A percentile compares a stretch with the other conserved stretches of the same genome.
Conservation (phyloP, 495 filamentous ascomycete species). For the Xylaria acuta region DNA sequence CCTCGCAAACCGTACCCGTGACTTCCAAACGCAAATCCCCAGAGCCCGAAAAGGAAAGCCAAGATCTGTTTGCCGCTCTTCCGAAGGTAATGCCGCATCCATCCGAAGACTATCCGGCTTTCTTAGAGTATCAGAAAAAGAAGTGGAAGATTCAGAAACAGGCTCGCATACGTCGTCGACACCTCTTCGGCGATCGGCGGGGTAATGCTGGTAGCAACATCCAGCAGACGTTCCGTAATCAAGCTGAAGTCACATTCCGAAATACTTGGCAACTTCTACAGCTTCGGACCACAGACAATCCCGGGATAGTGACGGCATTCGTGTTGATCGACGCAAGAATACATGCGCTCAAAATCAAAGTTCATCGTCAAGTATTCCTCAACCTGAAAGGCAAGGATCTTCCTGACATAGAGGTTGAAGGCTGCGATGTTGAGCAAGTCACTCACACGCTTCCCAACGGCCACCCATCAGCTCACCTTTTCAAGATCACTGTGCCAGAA, state of each 20-base stretch:
- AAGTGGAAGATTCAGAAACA: constrained; percentile 99
- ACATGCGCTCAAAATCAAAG: constrained; percentile 84
- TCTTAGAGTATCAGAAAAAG: constrained; percentile 94
- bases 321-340: constrained; percentile 93
- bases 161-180: constrained; percentile 82
- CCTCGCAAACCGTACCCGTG: constrained; percentile 48
- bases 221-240: constrained; percentile 86
- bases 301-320: constrained; percentile 86
- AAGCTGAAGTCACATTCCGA: constrained; percentile 85
- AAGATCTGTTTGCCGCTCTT: constrained; percentile 83
- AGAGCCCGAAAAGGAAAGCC: constrained; percentile 61
- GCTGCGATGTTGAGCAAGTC: constrained; percentile 88
- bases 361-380: constrained; percentile 86
- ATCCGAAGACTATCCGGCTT: constrained; percentile 84
- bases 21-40: constrained; percentile 86
- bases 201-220: constrained; percentile 74
- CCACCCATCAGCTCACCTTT: constrained; percentile 90
- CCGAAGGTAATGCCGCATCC: constrained; percentile 87
- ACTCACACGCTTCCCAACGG: constrained; percentile 93
- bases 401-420: constrained; percentile 87
- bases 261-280: constrained; percentile 96
- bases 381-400: constrained; percentile 87
- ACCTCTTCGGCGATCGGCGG: constrained; percentile 87
- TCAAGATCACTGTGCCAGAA: constrained; percentile 89
- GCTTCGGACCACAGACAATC: constrained; percentile 75